Conservation (phyloP, 1,284 basidiomycete species). For the Ustilago crameri region DNA sequence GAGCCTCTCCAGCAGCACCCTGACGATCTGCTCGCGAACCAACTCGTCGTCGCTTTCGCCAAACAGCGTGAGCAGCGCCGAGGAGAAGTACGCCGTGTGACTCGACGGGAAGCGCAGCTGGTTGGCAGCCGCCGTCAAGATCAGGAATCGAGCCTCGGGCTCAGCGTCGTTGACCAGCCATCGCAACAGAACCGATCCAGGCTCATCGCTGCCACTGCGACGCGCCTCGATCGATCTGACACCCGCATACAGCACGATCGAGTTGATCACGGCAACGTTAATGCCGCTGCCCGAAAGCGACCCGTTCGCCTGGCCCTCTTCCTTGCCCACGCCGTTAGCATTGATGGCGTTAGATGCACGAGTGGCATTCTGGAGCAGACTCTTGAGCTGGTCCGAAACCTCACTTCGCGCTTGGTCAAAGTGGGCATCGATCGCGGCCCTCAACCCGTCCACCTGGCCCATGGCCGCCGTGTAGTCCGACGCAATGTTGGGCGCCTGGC, state of each 20-base stretch:
- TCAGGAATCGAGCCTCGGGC: conserved; percentile 94
- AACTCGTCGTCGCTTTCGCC: conserved; percentile 73
- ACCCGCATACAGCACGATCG: conserved; percentile 93
- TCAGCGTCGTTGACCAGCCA: conserved; percentile 84
- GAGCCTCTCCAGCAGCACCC: conserved; percentile 90
- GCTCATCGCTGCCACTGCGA: conserved; percentile 76
- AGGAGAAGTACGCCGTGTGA: conserved; percentile 79
- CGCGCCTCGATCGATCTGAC: conserved; percentile 79
- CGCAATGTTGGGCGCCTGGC: conserved; percentile 85
- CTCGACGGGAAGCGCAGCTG: conserved; percentile 78
- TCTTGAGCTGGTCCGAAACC: conserved; percentile 28
- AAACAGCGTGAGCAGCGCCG: conserved; percentile 87
- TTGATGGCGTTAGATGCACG: not conserved
- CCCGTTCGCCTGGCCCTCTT: conserved; percentile 16
- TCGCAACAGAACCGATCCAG: conserved; percentile 79
- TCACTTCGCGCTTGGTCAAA: conserved; percentile 29
- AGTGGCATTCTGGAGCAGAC: conserved; percentile 21
- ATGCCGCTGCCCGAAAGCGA: conserved; percentile 74
- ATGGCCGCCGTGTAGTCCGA: conserved; percentile 88
- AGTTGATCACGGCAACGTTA: conserved; percentile 88
- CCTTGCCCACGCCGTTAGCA: conserved; percentile 13
- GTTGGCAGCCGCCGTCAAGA: conserved; percentile 87
- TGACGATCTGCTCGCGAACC: conserved; percentile 89
- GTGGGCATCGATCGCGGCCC: conserved; percentile 36
- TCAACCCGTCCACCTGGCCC: conserved; percentile 72